These are phyloP conservation scores for Licmophora abbreviata DNA, from an alignment of 108 stramenopile species.

Conservation along the genomic window DNA sequence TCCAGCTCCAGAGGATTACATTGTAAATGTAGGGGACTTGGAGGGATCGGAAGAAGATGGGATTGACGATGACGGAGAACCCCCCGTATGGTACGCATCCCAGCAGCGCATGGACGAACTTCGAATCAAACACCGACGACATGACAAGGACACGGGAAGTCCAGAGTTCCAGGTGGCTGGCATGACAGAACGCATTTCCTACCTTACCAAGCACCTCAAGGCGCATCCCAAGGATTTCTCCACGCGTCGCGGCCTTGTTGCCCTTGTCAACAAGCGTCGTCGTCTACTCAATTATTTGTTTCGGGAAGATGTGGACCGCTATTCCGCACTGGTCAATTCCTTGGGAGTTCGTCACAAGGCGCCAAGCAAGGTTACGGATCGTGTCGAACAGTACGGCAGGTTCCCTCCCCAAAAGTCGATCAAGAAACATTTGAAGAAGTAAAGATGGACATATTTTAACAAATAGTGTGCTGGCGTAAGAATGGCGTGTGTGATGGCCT, in stretches of 20 bases:
- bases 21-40: conserved; percentile 56
- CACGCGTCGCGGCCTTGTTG: conserved; percentile 91
- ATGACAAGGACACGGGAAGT: conserved; percentile 84
- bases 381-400: conserved; percentile 59
- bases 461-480: too few species aligned
- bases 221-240: conserved; percentile 91
- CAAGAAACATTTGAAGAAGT: conserved; percentile 73
- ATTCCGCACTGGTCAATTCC: conserved; percentile 44
- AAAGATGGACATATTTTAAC: conserved; percentile 9
- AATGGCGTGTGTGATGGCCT: too few species aligned
- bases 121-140: conserved; percentile 53
- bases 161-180: conserved; percentile 92
- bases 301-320: conserved; percentile 56
- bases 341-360: conserved; percentile 84
- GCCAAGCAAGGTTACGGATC: conserved; percentile 50
- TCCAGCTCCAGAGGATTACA: conserved; percentile 45
- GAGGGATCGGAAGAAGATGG: conserved; percentile 32
- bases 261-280: conserved; percentile 93
- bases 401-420: conserved; percentile 72
- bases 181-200: conserved; percentile 90
- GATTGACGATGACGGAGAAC: conserved; percentile 35
- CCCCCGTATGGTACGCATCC: conserved; percentile 37
- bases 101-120: conserved; percentile 52
- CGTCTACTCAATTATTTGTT: conserved; percentile 87
- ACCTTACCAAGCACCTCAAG: conserved; percentile 89